Base-by-base conservation (phyloP, 2,329 filamentous ascomycete genomes). In the Colletotrichum theobromicola region DNA sequence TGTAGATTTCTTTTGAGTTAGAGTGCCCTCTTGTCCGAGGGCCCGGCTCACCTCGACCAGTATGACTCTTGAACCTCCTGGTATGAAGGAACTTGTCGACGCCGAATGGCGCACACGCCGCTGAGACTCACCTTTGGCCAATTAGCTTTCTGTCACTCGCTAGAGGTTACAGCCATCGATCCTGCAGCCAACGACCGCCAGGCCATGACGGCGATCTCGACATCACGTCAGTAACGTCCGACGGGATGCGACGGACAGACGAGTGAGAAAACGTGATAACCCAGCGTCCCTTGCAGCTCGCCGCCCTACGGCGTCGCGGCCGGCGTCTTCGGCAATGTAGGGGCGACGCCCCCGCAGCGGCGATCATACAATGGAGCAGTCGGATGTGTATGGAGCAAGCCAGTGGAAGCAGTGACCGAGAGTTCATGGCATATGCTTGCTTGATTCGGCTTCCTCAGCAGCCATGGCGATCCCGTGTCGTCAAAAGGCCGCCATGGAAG, bases 351-450 rank as follows among this genome's bases (percentile, higher is more conserved):
- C 62, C 67, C 42, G 35, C 62, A 72, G 34, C 62, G 72, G 18
- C 72, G 72, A 74, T 74, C 72, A 72, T 32, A 72, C 72, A 50
- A 74, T 35, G 42, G 62, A 21, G 42, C 34, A n/a, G 72, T 72
- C 72, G 68, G 68, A 72, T 46, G 72, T 58, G 62, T 67, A 63
- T 72, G 67, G 72, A 60, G 62, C 15, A 32, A 4, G 21, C n/a
- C n/a, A 35, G 30, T 21, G 42, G n/a, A 50, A 30, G 18, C n/a
- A 21, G 46, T 50, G 32, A 37, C 10, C 26, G 15, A 30, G 55
- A 37, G 28, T 26, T 63, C 35, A 55, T 72, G 57, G 46, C 55
- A 28, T 58, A 37, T 50, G 70, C 58, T 42, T 30, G 42, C 37
- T 24, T 30, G 42, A 63, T 35, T 73, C 13, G 35, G 42, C 46